Base-by-base conservation (phyloP, 352 stramenopile genomes). In the Achlya hypogyna region DNA sequence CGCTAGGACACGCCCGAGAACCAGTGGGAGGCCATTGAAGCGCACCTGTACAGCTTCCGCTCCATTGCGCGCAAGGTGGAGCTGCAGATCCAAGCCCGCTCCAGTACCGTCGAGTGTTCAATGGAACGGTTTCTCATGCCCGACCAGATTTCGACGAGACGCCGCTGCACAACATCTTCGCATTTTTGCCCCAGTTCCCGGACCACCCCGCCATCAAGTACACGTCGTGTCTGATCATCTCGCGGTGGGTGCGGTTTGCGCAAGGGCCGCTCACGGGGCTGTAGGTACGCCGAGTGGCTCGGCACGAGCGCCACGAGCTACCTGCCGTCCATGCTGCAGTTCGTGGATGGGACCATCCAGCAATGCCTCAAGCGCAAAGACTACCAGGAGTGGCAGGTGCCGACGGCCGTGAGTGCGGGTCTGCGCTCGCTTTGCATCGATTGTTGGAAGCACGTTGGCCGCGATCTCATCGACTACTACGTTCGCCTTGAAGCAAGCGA, bases 41-140 rank as follows among this genome's bases (percentile, higher is more conserved):
- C 86, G 6, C 81, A 89, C 67, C 60, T 95, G 56, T 93, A 92
- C 63, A 90, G 82, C 60, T 83, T 95, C 29, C 84, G 86, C 0
- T 93, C 86, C 10, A 91, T 95, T 52, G 86, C 83, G 14, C 81
- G 84, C 5, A 81, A 92, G 53, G 79, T 95, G n/a, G 86, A 95
- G 47, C 69, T 45, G 18, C 59, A 66, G 20, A 29, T 66, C 20
- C 59, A 66, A 60, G 35, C 27, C 16, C 29, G 35, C 20, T 47
- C 23, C 35, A 56, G 49, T 56, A 56, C 49, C 12, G 2, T 56
- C 6, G 2, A 20, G 6, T 56, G 16, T 20, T 22, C 14, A 25
- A 42, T 10, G 4, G n/a, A 10, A 27, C 10, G 20, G 2, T 62
- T 0, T 72, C 69, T 12, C 62, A 72, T 4, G 63, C 70, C 1